These are phyloP conservation scores for Capsella bursapastoris DNA, from an alignment of 345 rosid genomes.

Conservation along the genomic window DNA sequence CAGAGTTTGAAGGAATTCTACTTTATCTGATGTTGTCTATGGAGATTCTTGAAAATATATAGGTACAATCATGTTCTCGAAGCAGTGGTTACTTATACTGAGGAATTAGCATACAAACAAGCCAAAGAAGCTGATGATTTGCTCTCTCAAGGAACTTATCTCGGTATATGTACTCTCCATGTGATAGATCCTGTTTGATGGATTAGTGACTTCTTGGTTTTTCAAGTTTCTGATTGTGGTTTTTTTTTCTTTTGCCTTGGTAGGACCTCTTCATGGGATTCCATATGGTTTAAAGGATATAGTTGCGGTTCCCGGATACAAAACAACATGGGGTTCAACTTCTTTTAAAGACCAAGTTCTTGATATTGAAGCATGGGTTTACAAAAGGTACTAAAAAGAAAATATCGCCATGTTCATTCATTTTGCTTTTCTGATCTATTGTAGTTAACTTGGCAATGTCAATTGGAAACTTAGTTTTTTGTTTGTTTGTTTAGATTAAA, in stretches of 20 bases:
- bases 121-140: slow-evolving; percentile 85
- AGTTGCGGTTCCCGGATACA: slow-evolving; percentile 73
- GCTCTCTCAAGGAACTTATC: slow-evolving; percentile 74
- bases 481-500: slow-evolving; percentile 40
- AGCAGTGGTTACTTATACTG: slow-evolving; percentile 76
- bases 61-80: slow-evolving; percentile 79
- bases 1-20: not conserved
- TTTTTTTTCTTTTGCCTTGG: not conserved
- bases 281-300: slow-evolving; percentile 93
- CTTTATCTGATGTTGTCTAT: slow-evolving; percentile 25
- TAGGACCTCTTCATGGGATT: slow-evolving; percentile 95
- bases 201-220: slow-evolving; percentile 7
- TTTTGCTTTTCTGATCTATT: not conserved
- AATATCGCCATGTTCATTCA: not conserved
- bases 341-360: slow-evolving; percentile 77
- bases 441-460: not conserved
- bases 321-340: slow-evolving; percentile 88
- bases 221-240: not conserved
- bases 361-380: slow-evolving; percentile 84
- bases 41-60: slow-evolving; percentile 25
- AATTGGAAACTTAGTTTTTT: not conserved
- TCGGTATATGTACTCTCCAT: slow-evolving; percentile 53
- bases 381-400: slow-evolving; percentile 57
- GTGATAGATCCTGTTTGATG: slow-evolving; percentile 59
- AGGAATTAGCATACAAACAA: slow-evolving; percentile 78